These are phyloP conservation scores for Neurospora tetrasperma DNA, from an alignment of 495 filamentous ascomycete species.

Conservation along the genomic window DNA sequence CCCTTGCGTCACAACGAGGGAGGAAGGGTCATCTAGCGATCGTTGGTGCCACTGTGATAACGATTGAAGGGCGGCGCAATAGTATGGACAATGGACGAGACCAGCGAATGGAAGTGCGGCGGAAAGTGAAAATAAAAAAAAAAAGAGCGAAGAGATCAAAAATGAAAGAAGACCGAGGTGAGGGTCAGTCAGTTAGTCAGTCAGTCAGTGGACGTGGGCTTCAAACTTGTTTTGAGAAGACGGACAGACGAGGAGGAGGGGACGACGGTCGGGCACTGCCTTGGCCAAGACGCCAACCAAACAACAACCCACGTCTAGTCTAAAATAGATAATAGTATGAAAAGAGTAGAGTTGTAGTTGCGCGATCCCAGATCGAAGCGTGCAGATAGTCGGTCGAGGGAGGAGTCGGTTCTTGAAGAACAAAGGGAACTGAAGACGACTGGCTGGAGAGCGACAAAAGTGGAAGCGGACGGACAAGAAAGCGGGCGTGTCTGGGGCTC, in stretches of 20 bases:
- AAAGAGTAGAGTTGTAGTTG: not conserved
- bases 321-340: not conserved
- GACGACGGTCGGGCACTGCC: not conserved
- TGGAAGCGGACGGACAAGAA: not conserved
- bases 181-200: not conserved
- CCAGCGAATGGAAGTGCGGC: not conserved
- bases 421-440: not conserved
- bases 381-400: not conserved
- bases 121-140: not conserved
- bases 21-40: not conserved
- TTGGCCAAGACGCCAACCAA: not conserved
- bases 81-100: not conserved
- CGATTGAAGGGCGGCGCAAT: not conserved
- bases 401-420: too few species aligned
- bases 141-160: not conserved
- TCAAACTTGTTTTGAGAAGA: not conserved
- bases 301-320: not conserved
- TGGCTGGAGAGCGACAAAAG: not conserved
- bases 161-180: not conserved
- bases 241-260: too few species aligned
- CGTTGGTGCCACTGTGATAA: not conserved
- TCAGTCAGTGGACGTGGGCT: not conserved
- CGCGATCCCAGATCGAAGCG: not conserved
- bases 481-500: not conserved
- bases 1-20: not conserved